Evolutionary conservation across 2,329 filamentous ascomycete species (phyloP).

Genomic region (Cryphonectria nitschkei): DNA sequence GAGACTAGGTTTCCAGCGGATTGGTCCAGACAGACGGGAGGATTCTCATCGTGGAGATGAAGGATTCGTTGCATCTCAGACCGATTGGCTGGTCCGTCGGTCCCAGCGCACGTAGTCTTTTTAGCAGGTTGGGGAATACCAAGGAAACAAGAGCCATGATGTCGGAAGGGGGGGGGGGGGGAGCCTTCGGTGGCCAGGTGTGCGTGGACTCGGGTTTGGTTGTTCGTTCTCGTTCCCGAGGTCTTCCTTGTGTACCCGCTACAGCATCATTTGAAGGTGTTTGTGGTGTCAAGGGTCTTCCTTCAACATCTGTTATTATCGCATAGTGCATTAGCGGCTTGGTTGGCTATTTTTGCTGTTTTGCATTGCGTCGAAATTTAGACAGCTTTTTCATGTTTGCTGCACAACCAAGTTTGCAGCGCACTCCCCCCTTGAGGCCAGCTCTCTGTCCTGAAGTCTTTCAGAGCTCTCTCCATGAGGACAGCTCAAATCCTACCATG

Average conservation of each 20-base stretch:
- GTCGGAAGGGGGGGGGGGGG: background rate
- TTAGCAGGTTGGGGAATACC: background rate
- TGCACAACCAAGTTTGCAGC: background rate
- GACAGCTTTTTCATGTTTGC: background rate
- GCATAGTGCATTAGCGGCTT: background rate
- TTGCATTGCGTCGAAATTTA: background rate
- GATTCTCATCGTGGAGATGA: conserved; percentile 9
- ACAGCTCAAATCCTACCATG: background rate
- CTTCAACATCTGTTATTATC: background rate
- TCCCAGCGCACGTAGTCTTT: background rate
- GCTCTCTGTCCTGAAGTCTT: too few species aligned
- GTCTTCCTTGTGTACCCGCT: background rate
- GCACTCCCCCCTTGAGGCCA: too few species aligned
- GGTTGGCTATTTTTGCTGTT: background rate
- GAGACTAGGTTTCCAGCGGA: background rate
- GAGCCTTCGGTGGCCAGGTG: too few species aligned
- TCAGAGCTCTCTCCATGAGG: background rate
- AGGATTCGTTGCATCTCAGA: conserved; percentile 4
- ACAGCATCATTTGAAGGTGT: background rate
- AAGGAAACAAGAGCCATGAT: background rate
- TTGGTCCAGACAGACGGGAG: background rate
- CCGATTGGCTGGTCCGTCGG: conserved; percentile 2
- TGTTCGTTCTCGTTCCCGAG: background rate
- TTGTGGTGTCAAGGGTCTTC: background rate
- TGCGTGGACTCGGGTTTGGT: background rate